phyloP scores from a whole-genome alignment of 129 eudicot genomes.

The Erigeron canadensis region DNA sequence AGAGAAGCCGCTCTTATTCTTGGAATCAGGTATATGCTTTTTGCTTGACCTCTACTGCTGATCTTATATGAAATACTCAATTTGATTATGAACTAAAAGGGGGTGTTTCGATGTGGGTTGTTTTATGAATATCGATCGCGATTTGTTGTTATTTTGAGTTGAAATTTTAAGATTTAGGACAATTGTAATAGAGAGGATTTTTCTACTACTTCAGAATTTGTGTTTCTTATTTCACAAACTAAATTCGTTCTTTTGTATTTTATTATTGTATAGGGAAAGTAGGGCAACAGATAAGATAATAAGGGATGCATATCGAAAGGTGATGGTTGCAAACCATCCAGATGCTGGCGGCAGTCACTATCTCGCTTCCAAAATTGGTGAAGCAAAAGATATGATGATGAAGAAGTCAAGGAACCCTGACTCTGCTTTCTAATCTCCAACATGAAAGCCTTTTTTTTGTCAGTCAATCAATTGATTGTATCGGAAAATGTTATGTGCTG shows the following conservation, averaged over 20 bases:
- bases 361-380: constrained; percentile 75
- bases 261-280: constrained; percentile 50
- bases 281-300: constrained; percentile 49
- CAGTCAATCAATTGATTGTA: constrained; percentile 8
- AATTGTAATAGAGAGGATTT: too few relatives aligned
- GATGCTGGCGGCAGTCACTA: constrained; percentile 82
- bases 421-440: constrained; percentile 37
- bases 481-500: constrained; percentile 3
- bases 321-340: constrained; percentile 85
- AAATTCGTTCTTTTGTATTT: neutral
- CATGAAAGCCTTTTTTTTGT: neutral
- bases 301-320: constrained; percentile 72
- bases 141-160: neutral
- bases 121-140: neutral
- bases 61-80: neutral
- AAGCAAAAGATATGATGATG: constrained; percentile 69
- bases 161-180: neutral
- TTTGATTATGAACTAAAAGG: neutral
- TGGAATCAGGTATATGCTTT: constrained; percentile 67
- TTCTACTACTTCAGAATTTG: too few relatives aligned
- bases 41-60: neutral
- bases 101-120: neutral
- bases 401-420: constrained; percentile 46
- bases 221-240: neutral
- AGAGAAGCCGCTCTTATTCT: constrained; percentile 95